Base-by-base conservation (phyloP, 306 rosid genomes). In the Vigna unguiculata region DNA sequence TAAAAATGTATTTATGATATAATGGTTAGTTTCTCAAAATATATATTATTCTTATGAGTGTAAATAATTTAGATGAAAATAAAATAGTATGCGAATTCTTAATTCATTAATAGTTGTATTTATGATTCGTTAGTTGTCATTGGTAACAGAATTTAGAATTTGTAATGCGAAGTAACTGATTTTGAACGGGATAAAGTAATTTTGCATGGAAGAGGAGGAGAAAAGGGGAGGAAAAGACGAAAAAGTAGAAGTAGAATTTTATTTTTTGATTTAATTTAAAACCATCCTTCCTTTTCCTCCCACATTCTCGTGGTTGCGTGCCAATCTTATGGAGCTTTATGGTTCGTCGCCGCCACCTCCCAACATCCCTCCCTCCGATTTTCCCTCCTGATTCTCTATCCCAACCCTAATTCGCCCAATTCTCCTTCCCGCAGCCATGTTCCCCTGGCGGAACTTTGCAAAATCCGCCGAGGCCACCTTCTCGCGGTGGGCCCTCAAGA, bases 401-500 rank as follows among this genome's bases (percentile, higher is more conserved):
- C 19, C 28, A 77, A 80, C 82, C 85, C 82, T 85, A 83, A 71
- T 63, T 38, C 15, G 2, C 25, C 11, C 24, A 43, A 53, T 71
- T 21, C 24, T 36, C 9, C 15, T 54, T 53, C 48, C 63, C 66
- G 75, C 78, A 81, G 77, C 79, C 83, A 95, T 95, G 97, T 91
- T 90, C 69, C 72, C 89, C 20, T 95, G 98, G 34, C 91, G 97
- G 97, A 92, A 90, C 85, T 68, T 95, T 75, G 97, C 91, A 14
- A 92, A 92, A 86, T 92, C 98, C 79, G 97, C 97, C 64, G 98
- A 95, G 90, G 96, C 89, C 60, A 70, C 90, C 92, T 92, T 95
- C 91, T 88, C 97, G 54, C 87, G 93, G 61, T 92, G 93, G 93
- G 97, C 98, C 45, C 76, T 90, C 17, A 95, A 83, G 87, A 88